Evolutionary conservation across 805 yeast species (phyloP), one percentile per base, ranked within the genome.

Genomic region (Nakazawaea anatomiae): DNA sequence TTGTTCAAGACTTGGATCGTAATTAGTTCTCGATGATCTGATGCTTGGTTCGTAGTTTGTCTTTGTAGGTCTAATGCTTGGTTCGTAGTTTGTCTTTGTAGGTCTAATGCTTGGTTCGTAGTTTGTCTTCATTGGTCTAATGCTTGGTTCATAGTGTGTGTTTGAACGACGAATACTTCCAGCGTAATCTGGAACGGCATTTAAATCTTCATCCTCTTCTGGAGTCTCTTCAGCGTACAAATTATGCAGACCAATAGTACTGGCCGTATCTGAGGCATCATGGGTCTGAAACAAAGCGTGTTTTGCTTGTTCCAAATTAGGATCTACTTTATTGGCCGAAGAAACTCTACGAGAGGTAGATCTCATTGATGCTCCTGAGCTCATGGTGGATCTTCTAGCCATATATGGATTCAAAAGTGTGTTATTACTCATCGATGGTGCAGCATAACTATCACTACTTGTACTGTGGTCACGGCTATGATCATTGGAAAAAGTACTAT

Each of bases 11-110:
- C 40, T 38, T 38, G 40, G 40, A 6, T 38, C 40, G n/a, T 38
- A 38, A 62, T 66, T 52, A 60, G 62, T 50, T 71, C 68, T 52
- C 69, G 66, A 45, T 70, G 67, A 47, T 72, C 68, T 46, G 68
- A 68, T 2, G 70, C 71, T 32, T 68, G 57, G 44, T 44, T 61
- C 52, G 42, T 60, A 57, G 11, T 56, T 58, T 39, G 47, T 46
- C 30, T 46, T 27, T 18, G 35, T 29, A 38, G 34, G 30, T 32
- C 46, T 18, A 34, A 34, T 34, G 12, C 36, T 34, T 34, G 36
- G 36, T 34, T 34, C 36, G 12, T 34, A 34, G 10, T 56, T 57
- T 38, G 46, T 45, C 30, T 48, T 30, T 36, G 31, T 28, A 42
- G 30, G 28, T 32, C 46, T 18, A 34, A 34, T 34, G 12, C 36